phyloP scores from a whole-genome alignment of 371 early-diverging fungal species.

The Zopfochytrium polystomum region DNA sequence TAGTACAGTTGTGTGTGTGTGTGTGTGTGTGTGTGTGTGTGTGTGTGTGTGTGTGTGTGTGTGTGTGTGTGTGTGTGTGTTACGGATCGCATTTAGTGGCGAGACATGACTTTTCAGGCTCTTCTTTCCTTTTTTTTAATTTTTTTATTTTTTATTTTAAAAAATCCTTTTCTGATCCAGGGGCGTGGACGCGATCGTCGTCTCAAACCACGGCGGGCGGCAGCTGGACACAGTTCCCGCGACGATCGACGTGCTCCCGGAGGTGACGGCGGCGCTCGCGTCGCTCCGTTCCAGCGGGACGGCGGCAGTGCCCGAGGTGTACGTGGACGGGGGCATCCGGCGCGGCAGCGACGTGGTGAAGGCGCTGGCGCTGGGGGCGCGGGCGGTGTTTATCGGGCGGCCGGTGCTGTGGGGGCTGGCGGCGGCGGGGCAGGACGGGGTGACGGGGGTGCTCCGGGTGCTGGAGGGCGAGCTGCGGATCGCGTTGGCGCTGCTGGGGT shows the following conservation, averaged over 20 bases:
- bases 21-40: too few relatives aligned
- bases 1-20: background rate
- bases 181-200: conserved; percentile 72
- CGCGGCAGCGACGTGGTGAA: conserved; percentile 86
- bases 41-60: too few relatives aligned
- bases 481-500: conserved; percentile 19
- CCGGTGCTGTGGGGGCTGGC: conserved; percentile 66
- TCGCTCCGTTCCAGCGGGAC: conserved; percentile 1
- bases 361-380: conserved; percentile 87
- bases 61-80: too few relatives aligned
- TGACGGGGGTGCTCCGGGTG: conserved; percentile 17
- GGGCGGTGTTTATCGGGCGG: conserved; percentile 81
- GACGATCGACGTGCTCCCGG: conserved; percentile 70
- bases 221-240: conserved; percentile 76
- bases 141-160: too few relatives aligned
- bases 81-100: too few relatives aligned
- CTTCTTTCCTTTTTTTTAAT: too few relatives aligned
- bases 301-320: conserved; percentile 64
- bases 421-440: conserved; percentile 19
- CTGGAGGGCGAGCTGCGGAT: conserved; percentile 18
- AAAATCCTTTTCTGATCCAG: too few relatives aligned
- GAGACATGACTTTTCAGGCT: too few relatives aligned
- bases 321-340: conserved; percentile 85
- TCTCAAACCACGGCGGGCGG: conserved; percentile 90
- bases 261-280: conserved; percentile 67